Conservation (phyloP, 1,139 yeast genomes). For the Saccharomyces hybrid region DNA sequence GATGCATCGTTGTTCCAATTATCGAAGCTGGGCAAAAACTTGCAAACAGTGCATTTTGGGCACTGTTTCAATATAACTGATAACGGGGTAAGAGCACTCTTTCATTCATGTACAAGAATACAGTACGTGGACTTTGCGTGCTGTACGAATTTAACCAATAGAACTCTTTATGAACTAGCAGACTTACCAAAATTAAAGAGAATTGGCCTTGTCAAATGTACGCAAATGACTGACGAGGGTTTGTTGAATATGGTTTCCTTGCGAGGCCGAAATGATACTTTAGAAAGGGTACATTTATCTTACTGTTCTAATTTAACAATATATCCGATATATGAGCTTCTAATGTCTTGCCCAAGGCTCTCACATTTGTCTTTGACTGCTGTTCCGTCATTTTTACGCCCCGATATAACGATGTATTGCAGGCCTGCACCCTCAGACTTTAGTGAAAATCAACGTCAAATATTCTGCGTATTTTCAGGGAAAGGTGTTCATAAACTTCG, state of each 20-base stretch:
- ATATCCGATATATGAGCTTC: slow-evolving; percentile 60
- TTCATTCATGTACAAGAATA: slow-evolving; percentile 72
- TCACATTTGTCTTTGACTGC: slow-evolving; percentile 90
- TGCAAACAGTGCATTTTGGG: slow-evolving; percentile 88
- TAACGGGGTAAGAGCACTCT: slow-evolving; percentile 69
- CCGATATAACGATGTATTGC: slow-evolving; percentile 80
- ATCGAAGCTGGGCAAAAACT: slow-evolving; percentile 65
- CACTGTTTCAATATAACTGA: slow-evolving; percentile 92
- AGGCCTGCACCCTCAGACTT: slow-evolving; percentile 95
- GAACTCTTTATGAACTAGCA: slow-evolving; percentile 71
- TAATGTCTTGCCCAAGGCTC: slow-evolving; percentile 75
- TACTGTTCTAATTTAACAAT: slow-evolving; percentile 79
- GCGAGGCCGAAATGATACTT: slow-evolving; percentile 62
- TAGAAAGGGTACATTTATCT: slow-evolving; percentile 89
- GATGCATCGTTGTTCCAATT: slow-evolving; percentile 73
- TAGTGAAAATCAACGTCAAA: slow-evolving; percentile 74
- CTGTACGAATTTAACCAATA: slow-evolving; percentile 82
- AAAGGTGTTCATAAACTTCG: slow-evolving; percentile 74
- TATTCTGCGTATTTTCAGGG: slow-evolving; percentile 92
- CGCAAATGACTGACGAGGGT: slow-evolving; percentile 81
- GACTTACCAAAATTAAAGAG: slow-evolving; percentile 75
- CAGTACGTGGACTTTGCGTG: slow-evolving; percentile 95
- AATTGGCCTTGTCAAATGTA: slow-evolving; percentile 90
- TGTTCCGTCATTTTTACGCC: slow-evolving; percentile 75
- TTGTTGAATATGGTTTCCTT: slow-evolving; percentile 69